These are phyloP conservation scores for Pascua guehoae DNA, from an alignment of 1,284 basidiomycete genomes.

Conservation along the genomic window DNA sequence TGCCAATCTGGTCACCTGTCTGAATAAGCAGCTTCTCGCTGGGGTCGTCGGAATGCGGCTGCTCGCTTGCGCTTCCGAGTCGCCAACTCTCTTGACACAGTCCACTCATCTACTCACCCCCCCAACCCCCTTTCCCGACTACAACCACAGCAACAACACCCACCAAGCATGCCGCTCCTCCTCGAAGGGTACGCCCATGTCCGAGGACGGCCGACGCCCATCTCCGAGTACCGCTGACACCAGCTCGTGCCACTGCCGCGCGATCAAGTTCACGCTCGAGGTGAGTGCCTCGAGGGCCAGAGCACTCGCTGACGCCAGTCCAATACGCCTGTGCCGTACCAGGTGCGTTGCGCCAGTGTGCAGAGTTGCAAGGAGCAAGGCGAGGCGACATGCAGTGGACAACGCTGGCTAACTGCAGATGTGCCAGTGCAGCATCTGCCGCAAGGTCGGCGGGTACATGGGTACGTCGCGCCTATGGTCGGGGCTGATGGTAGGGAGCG, in stretches of 20 bases:
- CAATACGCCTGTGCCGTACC: conserved; percentile 48
- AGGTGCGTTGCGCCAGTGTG: conserved; percentile 13
- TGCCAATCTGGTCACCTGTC: too few relatives aligned
- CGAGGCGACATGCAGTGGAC: background rate
- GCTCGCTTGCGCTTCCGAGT: too few relatives aligned
- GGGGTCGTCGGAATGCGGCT: too few relatives aligned
- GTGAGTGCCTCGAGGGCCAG: conserved; percentile 14
- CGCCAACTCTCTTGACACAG: too few relatives aligned
- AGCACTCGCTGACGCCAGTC: conserved; percentile 21
- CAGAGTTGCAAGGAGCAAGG: background rate
- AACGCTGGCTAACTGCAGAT: conserved; percentile 18
- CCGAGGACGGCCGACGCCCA: too few relatives aligned
- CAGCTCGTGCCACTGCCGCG: conserved; percentile 48
- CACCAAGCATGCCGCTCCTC: conserved; percentile 34
- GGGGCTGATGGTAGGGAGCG: too few relatives aligned
- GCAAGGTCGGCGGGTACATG: conserved; percentile 49
- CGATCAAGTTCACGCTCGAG: conserved; percentile 44
- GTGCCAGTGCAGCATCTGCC: conserved; percentile 49
- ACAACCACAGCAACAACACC: background rate
- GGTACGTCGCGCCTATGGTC: too few relatives aligned
- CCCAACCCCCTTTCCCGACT: too few relatives aligned
- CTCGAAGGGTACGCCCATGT: conserved; percentile 38
- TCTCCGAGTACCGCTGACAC: background rate
- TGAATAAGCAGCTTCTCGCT: too few relatives aligned
- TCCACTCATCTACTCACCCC: too few relatives aligned